Conservation (phyloP, 2,329 filamentous ascomycete species). For the Talaromyces marneffei region DNA sequence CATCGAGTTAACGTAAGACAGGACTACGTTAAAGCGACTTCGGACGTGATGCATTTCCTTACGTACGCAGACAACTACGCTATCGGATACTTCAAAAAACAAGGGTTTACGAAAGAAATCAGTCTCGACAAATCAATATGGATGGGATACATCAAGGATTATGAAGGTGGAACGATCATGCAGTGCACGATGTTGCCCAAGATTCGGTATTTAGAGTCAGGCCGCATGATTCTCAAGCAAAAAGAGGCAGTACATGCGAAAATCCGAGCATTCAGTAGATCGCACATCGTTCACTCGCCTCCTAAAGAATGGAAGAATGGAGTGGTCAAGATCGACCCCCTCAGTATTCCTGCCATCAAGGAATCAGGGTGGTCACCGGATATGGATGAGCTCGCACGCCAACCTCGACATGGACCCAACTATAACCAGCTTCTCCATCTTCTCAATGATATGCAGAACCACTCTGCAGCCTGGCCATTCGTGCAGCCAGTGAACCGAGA, state of each 20-base stretch:
- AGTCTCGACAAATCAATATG: conserved; percentile 82
- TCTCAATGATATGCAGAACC: conserved; percentile 92
- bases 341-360: conserved; percentile 81
- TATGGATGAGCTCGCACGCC: conserved; percentile 94
- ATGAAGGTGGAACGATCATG: conserved; percentile 98
- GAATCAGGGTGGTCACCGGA: conserved; percentile 92
- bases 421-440: conserved; percentile 91
- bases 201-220: conserved; percentile 87
- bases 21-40: conserved; percentile 95
- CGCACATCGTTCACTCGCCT: conserved; percentile 77
- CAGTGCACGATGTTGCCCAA: conserved; percentile 96
- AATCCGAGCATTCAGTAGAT: conserved; percentile 84
- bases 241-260: conserved; percentile 94
- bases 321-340: conserved; percentile 69
- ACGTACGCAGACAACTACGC: conserved; percentile 99
- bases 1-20: conserved; percentile 17
- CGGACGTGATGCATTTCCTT: conserved; percentile 95
- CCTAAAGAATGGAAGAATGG: conserved; percentile 81
- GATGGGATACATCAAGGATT: conserved; percentile 99
- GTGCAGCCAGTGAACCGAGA: conserved; percentile 88
- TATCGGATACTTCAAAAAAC: conserved; percentile 98
- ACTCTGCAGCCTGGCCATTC: conserved; percentile 91
- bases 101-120: conserved; percentile 98
- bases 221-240: conserved; percentile 92
- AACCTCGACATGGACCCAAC: conserved; percentile 91